phyloP scores from a whole-genome alignment of 257 asterid species.

The Misopates orontium region DNA sequence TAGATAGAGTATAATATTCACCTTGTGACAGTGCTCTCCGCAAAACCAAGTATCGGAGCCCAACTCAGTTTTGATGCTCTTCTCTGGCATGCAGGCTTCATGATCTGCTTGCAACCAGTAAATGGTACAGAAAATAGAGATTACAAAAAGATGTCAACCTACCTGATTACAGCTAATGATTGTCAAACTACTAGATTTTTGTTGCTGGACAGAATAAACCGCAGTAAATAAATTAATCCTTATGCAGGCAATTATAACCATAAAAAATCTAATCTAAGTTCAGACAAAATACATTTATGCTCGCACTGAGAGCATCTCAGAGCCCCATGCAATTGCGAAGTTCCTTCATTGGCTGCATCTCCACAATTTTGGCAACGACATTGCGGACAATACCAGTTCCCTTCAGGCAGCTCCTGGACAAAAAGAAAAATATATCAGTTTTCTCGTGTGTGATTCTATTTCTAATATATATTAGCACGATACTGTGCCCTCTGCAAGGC shows the following conservation, averaged over 20 bases:
- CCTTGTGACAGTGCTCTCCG: conserved; percentile 80
- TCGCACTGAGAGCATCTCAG: conserved; percentile 87
- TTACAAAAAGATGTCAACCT: conserved; percentile 10
- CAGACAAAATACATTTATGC: conserved; percentile 59
- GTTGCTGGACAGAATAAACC: conserved; percentile 19
- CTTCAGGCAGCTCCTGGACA: conserved; percentile 90
- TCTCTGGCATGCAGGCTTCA: conserved; percentile 57
- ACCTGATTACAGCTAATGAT: neutral
- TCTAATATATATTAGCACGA: conserved; percentile 6
- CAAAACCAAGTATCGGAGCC: conserved; percentile 83
- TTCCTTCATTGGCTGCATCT: conserved; percentile 59
- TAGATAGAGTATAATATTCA: conserved; percentile 32
- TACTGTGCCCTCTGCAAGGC: no score
- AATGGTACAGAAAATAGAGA: conserved; percentile 15
- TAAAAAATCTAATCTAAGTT: conserved; percentile 19
- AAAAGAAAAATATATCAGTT: conserved; percentile 25
- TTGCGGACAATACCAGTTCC: conserved; percentile 96
- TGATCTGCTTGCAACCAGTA: conserved; percentile 68
- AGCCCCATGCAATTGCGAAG: conserved; percentile 44
- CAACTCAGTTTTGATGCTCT: conserved; percentile 41
- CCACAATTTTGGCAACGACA: conserved; percentile 91
- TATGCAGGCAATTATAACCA: conserved; percentile 16
- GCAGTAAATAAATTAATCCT: conserved; percentile 17
- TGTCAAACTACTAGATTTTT: conserved; percentile 22
- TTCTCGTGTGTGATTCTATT: conserved; percentile 13